These are phyloP conservation scores for Phytophthora fragariae DNA, from an alignment of 352 stramenopile species.

Conservation along the genomic window DNA sequence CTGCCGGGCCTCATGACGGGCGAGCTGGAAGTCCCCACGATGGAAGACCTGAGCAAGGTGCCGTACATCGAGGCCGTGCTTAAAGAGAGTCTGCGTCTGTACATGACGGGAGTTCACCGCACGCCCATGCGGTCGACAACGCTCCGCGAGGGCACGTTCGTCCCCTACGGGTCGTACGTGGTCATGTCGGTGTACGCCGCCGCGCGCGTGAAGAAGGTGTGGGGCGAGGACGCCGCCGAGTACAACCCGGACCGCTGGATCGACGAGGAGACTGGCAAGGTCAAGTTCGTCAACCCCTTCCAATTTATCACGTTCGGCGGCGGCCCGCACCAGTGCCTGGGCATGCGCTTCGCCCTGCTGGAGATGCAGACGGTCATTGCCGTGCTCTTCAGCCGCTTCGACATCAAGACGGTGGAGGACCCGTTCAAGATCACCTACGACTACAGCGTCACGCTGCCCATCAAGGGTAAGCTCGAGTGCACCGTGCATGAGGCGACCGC, in stretches of 20 bases:
- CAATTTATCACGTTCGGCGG: slow-evolving; percentile 68
- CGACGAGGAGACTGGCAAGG: slow-evolving; percentile 43
- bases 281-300: slow-evolving; percentile 54
- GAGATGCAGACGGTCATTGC: slow-evolving; percentile 60
- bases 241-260: slow-evolving; percentile 64
- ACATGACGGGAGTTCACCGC: slow-evolving; percentile 56
- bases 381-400: slow-evolving; percentile 49
- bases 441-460: slow-evolving; percentile 45
- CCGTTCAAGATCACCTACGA: slow-evolving; percentile 53
- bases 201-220: slow-evolving; percentile 51
- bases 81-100: slow-evolving; percentile 70
- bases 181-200: slow-evolving; percentile 62
- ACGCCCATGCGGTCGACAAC: slow-evolving; percentile 52
- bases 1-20: slow-evolving; percentile 45
- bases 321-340: slow-evolving; percentile 63
- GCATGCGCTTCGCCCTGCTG: slow-evolving; percentile 53
- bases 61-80: slow-evolving; percentile 72
- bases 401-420: slow-evolving; percentile 44
- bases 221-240: slow-evolving; percentile 57
- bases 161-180: slow-evolving; percentile 55
- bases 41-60: slow-evolving; percentile 61
- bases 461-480: slow-evolving; percentile 47
- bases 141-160: slow-evolving; percentile 64
- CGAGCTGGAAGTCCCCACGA: slow-evolving; percentile 41
- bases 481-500: slow-evolving; percentile 28